Conservation (phyloP, 192 early-diverging fungal species). For the Backusella australiensis region DNA sequence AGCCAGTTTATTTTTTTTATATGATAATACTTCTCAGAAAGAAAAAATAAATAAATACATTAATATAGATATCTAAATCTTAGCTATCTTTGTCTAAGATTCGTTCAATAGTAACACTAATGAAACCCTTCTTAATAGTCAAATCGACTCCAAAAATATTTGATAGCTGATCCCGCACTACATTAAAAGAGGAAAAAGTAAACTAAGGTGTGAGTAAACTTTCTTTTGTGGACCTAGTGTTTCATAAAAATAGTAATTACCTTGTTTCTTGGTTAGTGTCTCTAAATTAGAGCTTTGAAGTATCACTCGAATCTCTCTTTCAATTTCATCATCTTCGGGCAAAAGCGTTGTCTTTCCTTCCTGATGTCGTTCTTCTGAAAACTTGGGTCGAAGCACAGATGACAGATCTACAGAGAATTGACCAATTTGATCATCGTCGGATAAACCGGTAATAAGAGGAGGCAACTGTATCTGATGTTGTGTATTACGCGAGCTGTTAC, state of each 20-base stretch:
- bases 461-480: not conserved
- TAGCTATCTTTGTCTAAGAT: conserved; percentile 25
- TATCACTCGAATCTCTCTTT: conserved; percentile 66
- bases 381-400: not conserved
- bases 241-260: conserved; percentile 8
- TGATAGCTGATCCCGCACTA: conserved; percentile 63
- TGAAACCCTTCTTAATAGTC: conserved; percentile 60
- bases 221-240: not conserved
- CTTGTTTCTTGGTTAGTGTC: conserved; percentile 70
- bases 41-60: conserved; percentile 5
- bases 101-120: conserved; percentile 59
- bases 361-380: not conserved
- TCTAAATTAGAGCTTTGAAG: conserved; percentile 59
- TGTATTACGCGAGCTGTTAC: not conserved
- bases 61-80: not conserved
- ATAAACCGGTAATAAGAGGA: conserved; percentile 8
- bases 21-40: not conserved
- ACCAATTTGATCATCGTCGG: conserved; percentile 6
- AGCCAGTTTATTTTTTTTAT: not conserved
- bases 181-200: conserved; percentile 8
- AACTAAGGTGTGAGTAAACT: not conserved
- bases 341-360: conserved; percentile 8
- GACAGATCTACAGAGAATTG: conserved; percentile 23
- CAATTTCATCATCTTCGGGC: conserved; percentile 41
- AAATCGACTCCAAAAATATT: conserved; percentile 66